Base-by-base conservation (phyloP, 2,329 filamentous ascomycete species). In the Cyphellophora europaea region DNA sequence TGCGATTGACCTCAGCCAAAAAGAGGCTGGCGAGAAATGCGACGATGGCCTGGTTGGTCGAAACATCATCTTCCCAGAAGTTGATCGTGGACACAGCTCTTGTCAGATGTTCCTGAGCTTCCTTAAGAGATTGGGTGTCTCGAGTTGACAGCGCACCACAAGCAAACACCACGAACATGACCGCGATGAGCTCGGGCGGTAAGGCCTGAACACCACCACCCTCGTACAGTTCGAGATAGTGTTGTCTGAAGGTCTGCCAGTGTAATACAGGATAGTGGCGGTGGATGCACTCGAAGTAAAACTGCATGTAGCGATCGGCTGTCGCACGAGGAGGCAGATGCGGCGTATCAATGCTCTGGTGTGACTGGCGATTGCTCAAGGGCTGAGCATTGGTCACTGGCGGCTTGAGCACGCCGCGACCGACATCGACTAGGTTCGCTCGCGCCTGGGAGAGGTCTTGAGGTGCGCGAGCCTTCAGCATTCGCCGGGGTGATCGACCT, bases 81-180 rank as follows among this genome's bases (percentile, higher is more conserved):
- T 93, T 84, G 33, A 86, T 73, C 32, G 82, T 67, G 34, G 69
- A 71, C 36, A 77, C 74, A 6, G 83, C 77, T 4, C 73, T 71
- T 32, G 91, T 82, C 28, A 93, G 69, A 43, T 83, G 82, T 38
- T 71, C 74, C 56, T 42, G 74, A 63, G 51, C 69, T 54, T 77
- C 66, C 36, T 73, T 31, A 13, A 43, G 10, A 25, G 33, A 36
- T 18, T 23, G 33, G 4, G 63, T 59, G 6, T 71, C 69, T 11
- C 71, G 62, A 1, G 71, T 75, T 53, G 88, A 87, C 5, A 95
- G 64, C 14, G 79, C 79, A 14, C 88, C 91, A 36, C 86, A 79
- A 0, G 88, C 87, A 38, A 96, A 66, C 3, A 94, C 77, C 1
- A 79, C 77, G 51, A 88, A 94, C 49, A 95, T 80, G 13, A 91